Conservation (phyloP, 129 eudicot genomes). For the Scalesia atractyloides region DNA sequence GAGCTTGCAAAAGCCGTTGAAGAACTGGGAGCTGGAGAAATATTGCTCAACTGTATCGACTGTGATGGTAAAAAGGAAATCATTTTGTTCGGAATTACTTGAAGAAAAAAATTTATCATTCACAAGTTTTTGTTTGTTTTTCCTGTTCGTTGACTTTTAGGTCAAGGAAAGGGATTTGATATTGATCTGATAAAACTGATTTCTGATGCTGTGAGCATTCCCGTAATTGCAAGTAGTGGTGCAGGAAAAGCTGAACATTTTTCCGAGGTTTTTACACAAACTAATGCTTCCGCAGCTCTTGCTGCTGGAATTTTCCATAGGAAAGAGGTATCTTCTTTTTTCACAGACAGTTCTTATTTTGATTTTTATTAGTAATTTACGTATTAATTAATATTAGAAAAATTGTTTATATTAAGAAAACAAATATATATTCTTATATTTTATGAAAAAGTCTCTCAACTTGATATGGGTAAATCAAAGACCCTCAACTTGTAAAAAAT, state of each 20-base stretch:
- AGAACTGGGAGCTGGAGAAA: slow-evolving; percentile 97
- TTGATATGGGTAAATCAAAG: too few relatives aligned
- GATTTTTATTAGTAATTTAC: neutral
- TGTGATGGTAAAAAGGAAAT: slow-evolving; percentile 74
- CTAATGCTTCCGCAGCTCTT: slow-evolving; percentile 99
- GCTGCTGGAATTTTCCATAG: slow-evolving; percentile 98
- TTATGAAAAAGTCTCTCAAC: too few relatives aligned
- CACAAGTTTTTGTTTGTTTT: neutral
- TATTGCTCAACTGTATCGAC: slow-evolving; percentile 92
- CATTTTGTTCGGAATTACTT: neutral
- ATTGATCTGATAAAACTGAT: slow-evolving; percentile 69
- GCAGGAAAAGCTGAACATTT: slow-evolving; percentile 84
- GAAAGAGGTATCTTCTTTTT: slow-evolving; percentile 61
- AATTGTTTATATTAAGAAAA: too few relatives aligned
- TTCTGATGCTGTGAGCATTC: slow-evolving; percentile 92
- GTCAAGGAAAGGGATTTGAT: slow-evolving; percentile 98
- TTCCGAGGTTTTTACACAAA: slow-evolving; percentile 73
- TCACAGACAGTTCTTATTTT: neutral
- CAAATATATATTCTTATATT: too few relatives aligned
- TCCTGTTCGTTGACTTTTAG: slow-evolving; percentile 35
- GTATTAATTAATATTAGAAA: neutral
- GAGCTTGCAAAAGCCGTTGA: slow-evolving; percentile 99
- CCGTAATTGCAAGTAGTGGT: slow-evolving; percentile 98
- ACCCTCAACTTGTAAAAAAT: too few relatives aligned
- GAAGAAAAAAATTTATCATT: neutral